Base-by-base conservation (phyloP, 108 stramenopile genomes). In the Seminavis robusta region DNA sequence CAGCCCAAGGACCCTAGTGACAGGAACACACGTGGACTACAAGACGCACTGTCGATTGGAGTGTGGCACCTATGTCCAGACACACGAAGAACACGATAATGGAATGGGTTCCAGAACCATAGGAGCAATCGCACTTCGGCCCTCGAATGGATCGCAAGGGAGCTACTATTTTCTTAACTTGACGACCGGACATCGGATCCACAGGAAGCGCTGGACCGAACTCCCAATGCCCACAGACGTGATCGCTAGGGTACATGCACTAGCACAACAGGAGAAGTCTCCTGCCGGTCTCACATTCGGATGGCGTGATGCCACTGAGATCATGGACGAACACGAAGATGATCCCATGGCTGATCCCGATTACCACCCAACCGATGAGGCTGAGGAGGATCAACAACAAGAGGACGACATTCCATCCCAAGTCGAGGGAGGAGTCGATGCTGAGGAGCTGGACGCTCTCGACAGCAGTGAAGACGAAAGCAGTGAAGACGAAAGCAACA, bases 41-140 rank as follows among this genome's bases (percentile, higher is more conserved):
- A 33, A 55, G 42, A 54, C 33, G 34, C 55, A 55, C 47, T 54
- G 51, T 31, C 41, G 45, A 17, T 26, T 74, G 0, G 55, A 61
- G 44, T 71, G 62, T 55, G 72, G 72, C 11, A 50, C 4, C 13
- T 74, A 74, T 46, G 69, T 74, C 26, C 77, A 74, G 23, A 61
- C 50, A 2, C 69, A 74, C 33, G 69, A 79, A n/a, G 69, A 61
- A 33, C 52, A 56, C 20, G 44, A 52, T 42, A 64, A 65, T 27
- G 39, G 36, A 25, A 59, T 64, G 44, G 4, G 19, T 2, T 0
- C 46, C 19, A 52, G 62, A 20, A 64, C 72, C 2, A 27, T 56
- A 4, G 72, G 53, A 5, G 71, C 76, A 13, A 44, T 73, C 29
- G 38, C 41, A 20, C 33, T 59, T 19, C 27, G 71, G 1, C 67